Conservation (phyloP, 805 yeast species). For the Ogataea paraovalis region DNA sequence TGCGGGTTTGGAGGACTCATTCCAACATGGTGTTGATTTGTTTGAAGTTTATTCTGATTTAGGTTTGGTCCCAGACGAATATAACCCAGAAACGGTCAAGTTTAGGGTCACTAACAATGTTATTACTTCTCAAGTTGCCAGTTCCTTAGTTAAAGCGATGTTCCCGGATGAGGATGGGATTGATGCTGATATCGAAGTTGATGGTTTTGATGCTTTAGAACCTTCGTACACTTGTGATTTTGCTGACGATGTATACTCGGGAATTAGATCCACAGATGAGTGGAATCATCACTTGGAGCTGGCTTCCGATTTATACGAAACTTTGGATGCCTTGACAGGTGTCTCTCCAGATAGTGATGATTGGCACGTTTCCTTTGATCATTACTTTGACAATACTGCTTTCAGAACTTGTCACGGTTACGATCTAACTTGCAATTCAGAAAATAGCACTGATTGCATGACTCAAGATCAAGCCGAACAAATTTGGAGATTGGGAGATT, state of each 20-base stretch:
- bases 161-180: conserved; percentile 30
- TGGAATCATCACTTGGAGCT: conserved; percentile 36
- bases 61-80: conserved; percentile 33
- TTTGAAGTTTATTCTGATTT: conserved; percentile 34
- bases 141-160: conserved; percentile 34
- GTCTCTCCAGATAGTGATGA: conserved; percentile 17
- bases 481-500: conserved; percentile 40
- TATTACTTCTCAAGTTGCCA: conserved; percentile 39
- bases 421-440: conserved; percentile 28
- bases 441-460: conserved; percentile 21
- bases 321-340: conserved; percentile 29
- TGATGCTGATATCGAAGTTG: conserved; percentile 30
- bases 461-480: conserved; percentile 33
- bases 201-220: conserved; percentile 34
- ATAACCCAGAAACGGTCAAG: conserved; percentile 27
- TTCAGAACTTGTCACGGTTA: conserved; percentile 36
- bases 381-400: conserved; percentile 39
- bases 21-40: conserved; percentile 37
- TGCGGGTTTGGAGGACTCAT: conserved; percentile 38
- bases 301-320: conserved; percentile 25
- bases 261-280: conserved; percentile 25
- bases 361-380: conserved; percentile 33
- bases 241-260: conserved; percentile 26
- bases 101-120: conserved; percentile 37
- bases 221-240: conserved; percentile 33